These are phyloP conservation scores for Boletus sp. DNA, from an alignment of 1,284 basidiomycete genomes.

Conservation along the genomic window DNA sequence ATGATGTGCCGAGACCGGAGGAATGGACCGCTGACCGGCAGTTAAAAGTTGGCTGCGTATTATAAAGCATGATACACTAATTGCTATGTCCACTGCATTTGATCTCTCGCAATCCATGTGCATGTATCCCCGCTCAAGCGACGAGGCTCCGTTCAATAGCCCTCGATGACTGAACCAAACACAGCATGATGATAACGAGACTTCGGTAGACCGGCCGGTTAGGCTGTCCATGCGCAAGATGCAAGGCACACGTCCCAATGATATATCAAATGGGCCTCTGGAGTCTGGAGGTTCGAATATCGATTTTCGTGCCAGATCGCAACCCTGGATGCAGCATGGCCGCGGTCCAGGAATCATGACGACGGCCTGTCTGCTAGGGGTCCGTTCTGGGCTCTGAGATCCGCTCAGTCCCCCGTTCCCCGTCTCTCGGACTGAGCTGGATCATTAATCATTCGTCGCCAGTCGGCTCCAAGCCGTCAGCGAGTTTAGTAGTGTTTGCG, in stretches of 20 bases:
- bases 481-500: conserved; percentile 24
- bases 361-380: neutral
- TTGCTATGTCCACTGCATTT: conserved; percentile 22
- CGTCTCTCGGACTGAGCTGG: neutral
- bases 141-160: neutral
- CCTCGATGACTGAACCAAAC: neutral
- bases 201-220: neutral
- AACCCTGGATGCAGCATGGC: conserved; percentile 15
- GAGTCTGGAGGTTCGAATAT: neutral
- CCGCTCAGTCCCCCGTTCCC: neutral
- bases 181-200: neutral
- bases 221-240: conserved; percentile 5
- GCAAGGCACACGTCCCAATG: conserved; percentile 11
- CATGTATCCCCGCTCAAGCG: conserved; percentile 30
- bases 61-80: conserved; percentile 19
- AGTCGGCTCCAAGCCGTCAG: conserved; percentile 11
- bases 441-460: neutral
- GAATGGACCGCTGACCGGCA: neutral
- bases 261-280: neutral
- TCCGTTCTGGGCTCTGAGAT: neutral
- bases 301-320: conserved; percentile 1
- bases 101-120: conserved; percentile 21
- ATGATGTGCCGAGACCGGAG: neutral
- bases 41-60: conserved; percentile 14
- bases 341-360: neutral